Evolutionary conservation across 495 filamentous ascomycete species (phyloP), one percentile per base, ranked within the genome.

Genomic region (Penicillium crystallinum): DNA sequence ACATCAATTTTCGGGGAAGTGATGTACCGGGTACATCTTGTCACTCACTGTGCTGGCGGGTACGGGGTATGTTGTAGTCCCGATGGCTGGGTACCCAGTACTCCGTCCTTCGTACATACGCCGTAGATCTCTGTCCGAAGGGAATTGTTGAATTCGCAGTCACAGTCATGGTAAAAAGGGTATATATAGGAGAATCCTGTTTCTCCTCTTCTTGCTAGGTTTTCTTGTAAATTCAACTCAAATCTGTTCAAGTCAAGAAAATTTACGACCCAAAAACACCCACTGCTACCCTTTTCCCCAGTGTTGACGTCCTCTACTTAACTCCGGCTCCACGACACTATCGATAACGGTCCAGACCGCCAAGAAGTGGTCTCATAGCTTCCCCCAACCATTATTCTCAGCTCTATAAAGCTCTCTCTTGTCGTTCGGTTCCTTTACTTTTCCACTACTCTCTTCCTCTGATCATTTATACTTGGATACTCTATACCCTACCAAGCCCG

Each of bases 321-420:
- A n/a, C n/a, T 21, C 15, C 39, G 49, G 46, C 48, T 50, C 40
- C 17, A 63, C 60, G 52, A 57, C 39, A 46, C 58, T 57, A 55
- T 60, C 56, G 53, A 58, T 60, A 59, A 60, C 50, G 42, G 55
- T 48, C 61, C 53, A 64, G 54, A 56, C 62, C 62, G 64, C 64
- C 62, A 57, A 61, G 57, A 36, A 54, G 54, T 62, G 54, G 59
- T n/a, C 51, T 53, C 60, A 62, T 56, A 64, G 61, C 61, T 67
- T 54, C 55, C 63, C 63, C 64, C 64, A 67, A 67, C 64, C 42
- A 56, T 64, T 64, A 15, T 36, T 17, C 43, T 42, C 37, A 46
- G 49, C 38, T 41, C 44, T 61, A 60, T 60, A 60, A 60, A 57
- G 46, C 39, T 48, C 45, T 42, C 27, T 22, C n/a, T 50, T 33